These are phyloP conservation scores for Venturia pyrina DNA, from an alignment of 2,329 filamentous ascomycete genomes.

Conservation along the genomic window DNA sequence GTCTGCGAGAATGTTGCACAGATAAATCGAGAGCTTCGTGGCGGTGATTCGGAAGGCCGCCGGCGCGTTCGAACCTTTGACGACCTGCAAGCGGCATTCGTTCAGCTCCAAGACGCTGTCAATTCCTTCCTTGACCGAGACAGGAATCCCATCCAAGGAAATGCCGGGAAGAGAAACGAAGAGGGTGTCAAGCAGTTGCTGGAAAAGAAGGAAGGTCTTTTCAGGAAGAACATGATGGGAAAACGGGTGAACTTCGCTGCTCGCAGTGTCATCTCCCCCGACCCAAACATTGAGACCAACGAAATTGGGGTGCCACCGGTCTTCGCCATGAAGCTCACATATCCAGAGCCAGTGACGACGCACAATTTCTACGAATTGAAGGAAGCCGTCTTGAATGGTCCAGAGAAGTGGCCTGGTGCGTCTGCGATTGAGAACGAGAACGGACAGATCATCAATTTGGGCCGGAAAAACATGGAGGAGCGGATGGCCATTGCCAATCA, in stretches of 20 bases:
- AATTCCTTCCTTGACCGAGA: conserved; percentile 90
- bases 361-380: conserved; percentile 96
- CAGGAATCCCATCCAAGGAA: conserved; percentile 71
- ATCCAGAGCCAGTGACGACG: conserved; percentile 92
- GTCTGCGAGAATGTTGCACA: conserved; percentile 63
- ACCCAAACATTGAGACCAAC: conserved; percentile 97
- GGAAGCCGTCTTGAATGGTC: conserved; percentile 89
- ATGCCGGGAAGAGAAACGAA: conserved; percentile 67
- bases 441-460: conserved; percentile 79
- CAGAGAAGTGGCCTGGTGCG: conserved; percentile 88
- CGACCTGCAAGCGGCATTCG: conserved; percentile 72
- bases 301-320: conserved; percentile 98
- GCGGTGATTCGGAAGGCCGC: conserved; percentile 31
- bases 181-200: conserved; percentile 96
- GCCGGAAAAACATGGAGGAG: conserved; percentile 80
- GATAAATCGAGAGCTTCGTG: conserved; percentile 60
- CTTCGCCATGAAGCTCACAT: conserved; percentile 91
- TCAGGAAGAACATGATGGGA: conserved; percentile 99
- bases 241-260: conserved; percentile 99
- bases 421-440: conserved; percentile 93
- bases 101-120: conserved; percentile 75
- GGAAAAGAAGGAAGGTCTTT: conserved; percentile 97
- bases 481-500: conserved; percentile 85
- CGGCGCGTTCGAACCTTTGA: conserved; percentile 53
- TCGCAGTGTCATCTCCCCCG: conserved; percentile 93